Percentiles rank a stretch among this genome's conserved stretches.
These are phyloP conservation scores for Phyllosticta citribraziliensis DNA, from an alignment of 2,329 filamentous ascomycete genomes.

Conservation along the genomic window DNA sequence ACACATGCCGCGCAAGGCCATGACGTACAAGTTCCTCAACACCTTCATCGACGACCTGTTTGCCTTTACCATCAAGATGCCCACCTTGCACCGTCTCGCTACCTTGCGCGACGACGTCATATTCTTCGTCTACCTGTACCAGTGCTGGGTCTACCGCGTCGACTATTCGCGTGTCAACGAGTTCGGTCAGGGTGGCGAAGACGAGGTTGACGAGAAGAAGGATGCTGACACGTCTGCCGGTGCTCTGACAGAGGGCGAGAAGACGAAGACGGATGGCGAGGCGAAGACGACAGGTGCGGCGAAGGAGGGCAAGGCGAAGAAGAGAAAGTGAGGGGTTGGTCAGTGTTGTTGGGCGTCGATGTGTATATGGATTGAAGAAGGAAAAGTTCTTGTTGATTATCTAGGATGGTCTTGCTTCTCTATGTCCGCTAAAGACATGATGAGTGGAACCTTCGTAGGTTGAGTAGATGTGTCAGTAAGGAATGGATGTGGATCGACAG, in stretches of 20 bases:
- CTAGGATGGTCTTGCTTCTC: not conserved
- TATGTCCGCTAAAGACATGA: no score
- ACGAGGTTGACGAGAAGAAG: constrained; percentile 47
- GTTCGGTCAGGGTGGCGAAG: constrained; percentile 96
- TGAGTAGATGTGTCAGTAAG: no score
- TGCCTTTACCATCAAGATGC: constrained; percentile 99
- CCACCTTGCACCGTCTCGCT: constrained; percentile 79
- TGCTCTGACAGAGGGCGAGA: constrained; percentile 11
- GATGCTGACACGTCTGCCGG: constrained; percentile 26
- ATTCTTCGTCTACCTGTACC: constrained; percentile 96
- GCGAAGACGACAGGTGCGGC: constrained; percentile 10
- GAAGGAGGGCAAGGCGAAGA: constrained; percentile 12
- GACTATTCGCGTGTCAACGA: constrained; percentile 93
- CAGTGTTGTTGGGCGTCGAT: not conserved
- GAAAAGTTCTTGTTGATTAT: not conserved
- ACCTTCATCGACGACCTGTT: constrained; percentile 99
- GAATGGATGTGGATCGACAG: no score
- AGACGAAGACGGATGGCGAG: constrained; percentile 11
- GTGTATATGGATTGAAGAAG: not conserved
- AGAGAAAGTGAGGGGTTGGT: constrained; percentile 15
- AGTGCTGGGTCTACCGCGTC: constrained; percentile 83
- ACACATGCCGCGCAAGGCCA: constrained; percentile 91
- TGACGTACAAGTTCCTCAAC: constrained; percentile 98
- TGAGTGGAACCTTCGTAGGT: no score
- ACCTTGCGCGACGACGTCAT: constrained; percentile 93